These are phyloP conservation scores for Verbascum thapsus DNA, from an alignment of 257 asterid species.

Conservation along the genomic window DNA sequence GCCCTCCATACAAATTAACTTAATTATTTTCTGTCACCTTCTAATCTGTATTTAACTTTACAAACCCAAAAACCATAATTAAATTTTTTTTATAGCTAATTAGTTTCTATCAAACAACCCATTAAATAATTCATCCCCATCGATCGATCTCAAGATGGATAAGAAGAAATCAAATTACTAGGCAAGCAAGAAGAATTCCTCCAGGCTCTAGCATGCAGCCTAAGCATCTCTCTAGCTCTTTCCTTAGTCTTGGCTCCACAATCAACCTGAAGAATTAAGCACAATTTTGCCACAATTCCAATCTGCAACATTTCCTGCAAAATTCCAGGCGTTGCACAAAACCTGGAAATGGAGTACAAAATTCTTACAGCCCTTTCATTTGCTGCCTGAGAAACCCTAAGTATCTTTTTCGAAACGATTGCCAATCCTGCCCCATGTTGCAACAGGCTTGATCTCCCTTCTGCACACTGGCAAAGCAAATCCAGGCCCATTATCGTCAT, in stretches of 20 bases:
- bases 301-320: conserved; percentile 69
- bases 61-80: too few relatives aligned
- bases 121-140: not conserved
- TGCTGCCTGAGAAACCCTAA: conserved; percentile 69
- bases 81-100: not conserved
- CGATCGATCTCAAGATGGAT: conserved; percentile 50
- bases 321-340: conserved; percentile 49
- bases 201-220: conserved; percentile 66
- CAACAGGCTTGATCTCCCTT: conserved; percentile 74
- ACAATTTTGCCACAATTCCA: conserved; percentile 72
- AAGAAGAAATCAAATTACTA: conserved; percentile 37
- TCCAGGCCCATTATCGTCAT: conserved; percentile 53
- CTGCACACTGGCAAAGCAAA: conserved; percentile 73
- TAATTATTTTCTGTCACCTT: too few relatives aligned
- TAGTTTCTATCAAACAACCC: not conserved
- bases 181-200: conserved; percentile 65
- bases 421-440: conserved; percentile 79
- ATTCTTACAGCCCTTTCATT: conserved; percentile 72
- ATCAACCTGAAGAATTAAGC: conserved; percentile 64
- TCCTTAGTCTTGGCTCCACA: conserved; percentile 64
- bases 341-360: conserved; percentile 55
- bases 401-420: conserved; percentile 71
- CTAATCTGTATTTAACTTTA: too few relatives aligned
- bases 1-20: too few relatives aligned
- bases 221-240: conserved; percentile 68